Evolutionary conservation across 2,329 filamentous ascomycete genomes (phyloP).

Genomic region (Ophiobolus disseminans): DNA sequence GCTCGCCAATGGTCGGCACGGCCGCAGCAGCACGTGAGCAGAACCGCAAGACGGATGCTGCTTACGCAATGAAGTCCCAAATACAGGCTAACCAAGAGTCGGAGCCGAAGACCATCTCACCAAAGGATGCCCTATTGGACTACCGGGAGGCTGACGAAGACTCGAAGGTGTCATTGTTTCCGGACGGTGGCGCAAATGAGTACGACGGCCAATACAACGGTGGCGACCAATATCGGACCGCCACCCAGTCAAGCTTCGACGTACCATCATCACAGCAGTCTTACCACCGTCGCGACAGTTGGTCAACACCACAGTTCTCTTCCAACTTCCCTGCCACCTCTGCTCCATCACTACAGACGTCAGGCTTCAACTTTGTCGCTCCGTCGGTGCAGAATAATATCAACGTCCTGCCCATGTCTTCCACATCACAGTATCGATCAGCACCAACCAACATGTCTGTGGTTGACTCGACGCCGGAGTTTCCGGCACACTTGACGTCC

Average conservation of each 20-base stretch:
- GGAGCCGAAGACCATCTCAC: constrained; percentile 84
- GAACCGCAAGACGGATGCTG: constrained; percentile 66
- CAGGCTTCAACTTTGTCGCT: constrained; percentile 56
- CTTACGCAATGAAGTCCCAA: constrained; percentile 51
- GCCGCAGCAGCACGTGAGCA: constrained; percentile 68
- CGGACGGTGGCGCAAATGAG: constrained; percentile 63
- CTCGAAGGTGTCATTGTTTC: constrained; percentile 75
- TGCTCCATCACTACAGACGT: constrained; percentile 41
- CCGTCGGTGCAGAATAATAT: constrained; percentile 48
- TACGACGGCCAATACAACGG: constrained; percentile 55
- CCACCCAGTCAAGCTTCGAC: constrained; percentile 46
- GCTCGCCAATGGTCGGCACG: constrained; percentile 58
- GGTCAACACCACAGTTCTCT: constrained; percentile 46
- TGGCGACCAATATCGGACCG: constrained; percentile 50
- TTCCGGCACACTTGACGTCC: constrained; percentile 65
- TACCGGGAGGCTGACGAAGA: constrained; percentile 79
- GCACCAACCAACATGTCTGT: constrained; percentile 37
- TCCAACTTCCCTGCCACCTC: constrained; percentile 42
- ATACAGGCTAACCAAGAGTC: constrained; percentile 50
- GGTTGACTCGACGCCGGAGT: constrained; percentile 60
- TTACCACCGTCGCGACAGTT: constrained; percentile 44
- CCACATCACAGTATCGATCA: constrained; percentile 46
- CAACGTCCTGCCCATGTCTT: constrained; percentile 40
- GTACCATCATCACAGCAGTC: constrained; percentile 41
- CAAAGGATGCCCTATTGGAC: constrained; percentile 88